Base-by-base conservation (phyloP, 1,284 basidiomycete species). In the Fistulina hepatica region DNA sequence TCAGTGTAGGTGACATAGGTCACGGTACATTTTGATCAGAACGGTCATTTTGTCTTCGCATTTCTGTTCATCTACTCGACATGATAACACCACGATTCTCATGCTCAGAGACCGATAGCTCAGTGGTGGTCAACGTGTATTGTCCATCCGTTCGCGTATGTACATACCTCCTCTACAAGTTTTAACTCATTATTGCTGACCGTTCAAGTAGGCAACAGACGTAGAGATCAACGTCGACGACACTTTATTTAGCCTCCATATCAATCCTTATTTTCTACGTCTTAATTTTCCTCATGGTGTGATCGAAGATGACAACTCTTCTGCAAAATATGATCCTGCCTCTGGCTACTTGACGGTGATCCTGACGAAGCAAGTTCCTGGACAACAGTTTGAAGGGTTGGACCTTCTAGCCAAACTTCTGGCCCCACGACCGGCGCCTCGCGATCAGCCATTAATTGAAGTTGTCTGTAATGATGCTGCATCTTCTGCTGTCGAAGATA, bases 41-140 rank as follows among this genome's bases (percentile, higher is more conserved):
- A n/a, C n/a, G n/a, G n/a, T n/a, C n/a, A n/a, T n/a, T n/a, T n/a
- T n/a, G n/a, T n/a, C n/a, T n/a, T n/a, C 28, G 13, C 3, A 31
- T 19, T 31, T 31, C 28, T n/a, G n/a, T n/a, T 31, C 13, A 8
- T 21, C 8, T 8, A 20, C 21, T 8, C 36, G 37, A 35, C 43
- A 85, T 88, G 83, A 82, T 88, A 51, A 88, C 84, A 9, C 84
- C 83, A 32, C 72, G 69, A 35, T 88, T 88, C 55, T 75, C 67
- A 39, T 86, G 83, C 52, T 65, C 63, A 30, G 84, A 88, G 55
- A 78, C 73, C n/a, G 62, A 65, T 23, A 54, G 59, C 32, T 65
- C 71, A 7, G 64, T 88, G 43, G 54, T 72, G 23, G 58, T 84
- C 34, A 69, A 69, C 6, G 63, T 82, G 26, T 81, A 85, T 55